Evolutionary conservation across 345 rosid species (phyloP).

Genomic region (Brassica incana): DNA sequence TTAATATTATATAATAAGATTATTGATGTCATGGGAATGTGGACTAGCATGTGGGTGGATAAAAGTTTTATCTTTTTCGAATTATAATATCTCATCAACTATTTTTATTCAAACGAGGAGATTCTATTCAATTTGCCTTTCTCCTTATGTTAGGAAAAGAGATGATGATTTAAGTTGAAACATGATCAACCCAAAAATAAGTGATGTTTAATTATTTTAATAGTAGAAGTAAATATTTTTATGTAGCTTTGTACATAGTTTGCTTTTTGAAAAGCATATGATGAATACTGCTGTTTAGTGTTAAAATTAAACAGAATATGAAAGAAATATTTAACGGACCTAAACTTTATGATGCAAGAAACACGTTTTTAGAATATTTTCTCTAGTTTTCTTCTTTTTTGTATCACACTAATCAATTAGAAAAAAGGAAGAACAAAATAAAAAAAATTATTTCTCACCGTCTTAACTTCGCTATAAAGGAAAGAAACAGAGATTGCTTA

Average conservation of each 20-base stretch:
- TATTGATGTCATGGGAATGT: slow-evolving; percentile 27
- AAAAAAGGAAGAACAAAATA: not conserved
- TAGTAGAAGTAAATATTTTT: not conserved
- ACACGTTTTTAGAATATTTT: not conserved
- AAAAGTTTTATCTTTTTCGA: slow-evolving; percentile 10
- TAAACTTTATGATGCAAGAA: not conserved
- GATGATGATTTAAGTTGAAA: not conserved
- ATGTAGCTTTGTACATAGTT: not conserved
- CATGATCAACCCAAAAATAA: not conserved
- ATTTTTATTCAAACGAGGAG: slow-evolving; percentile 18
- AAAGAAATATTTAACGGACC: not conserved
- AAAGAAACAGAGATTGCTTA: slow-evolving; percentile 23
- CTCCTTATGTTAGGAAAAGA: not conserved
- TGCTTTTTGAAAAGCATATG: not conserved
- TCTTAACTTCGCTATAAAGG: slow-evolving; percentile 28
- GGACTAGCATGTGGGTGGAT: slow-evolving; percentile 29
- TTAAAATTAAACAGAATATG: not conserved
- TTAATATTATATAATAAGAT: not conserved
- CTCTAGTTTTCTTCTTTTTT: not conserved
- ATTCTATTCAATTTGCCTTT: slow-evolving; percentile 4
- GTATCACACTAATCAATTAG: not conserved
- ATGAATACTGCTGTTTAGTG: not conserved
- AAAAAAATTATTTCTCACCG: slow-evolving; percentile 9
- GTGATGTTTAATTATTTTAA: not conserved
- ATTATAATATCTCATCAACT: slow-evolving; percentile 6